Percentiles rank a stretch among this genome's conserved stretches.
phyloP scores from a whole-genome alignment of 768 basidiomycete genomes.

The Mycena alexandri region DNA sequence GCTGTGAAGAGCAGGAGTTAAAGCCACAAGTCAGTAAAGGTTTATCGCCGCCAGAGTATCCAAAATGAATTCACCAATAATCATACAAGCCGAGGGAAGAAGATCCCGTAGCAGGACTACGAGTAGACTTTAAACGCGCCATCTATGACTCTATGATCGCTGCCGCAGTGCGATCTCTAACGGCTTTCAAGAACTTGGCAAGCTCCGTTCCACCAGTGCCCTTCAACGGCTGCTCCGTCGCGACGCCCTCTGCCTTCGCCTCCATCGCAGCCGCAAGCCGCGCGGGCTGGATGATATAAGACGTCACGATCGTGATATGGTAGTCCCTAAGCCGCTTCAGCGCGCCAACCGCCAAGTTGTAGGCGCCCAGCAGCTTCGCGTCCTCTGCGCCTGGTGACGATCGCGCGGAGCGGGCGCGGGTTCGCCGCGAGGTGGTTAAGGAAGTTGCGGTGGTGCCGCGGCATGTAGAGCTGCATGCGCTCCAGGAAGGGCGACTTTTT shows the following conservation, averaged over 20 bases:
- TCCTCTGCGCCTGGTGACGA: constrained; percentile 57
- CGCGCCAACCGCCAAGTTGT: constrained; percentile 73
- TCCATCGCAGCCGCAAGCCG: constrained; percentile 45
- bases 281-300: constrained; percentile 85
- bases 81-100: background rate
- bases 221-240: constrained; percentile 54
- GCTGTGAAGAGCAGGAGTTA: no score
- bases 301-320: constrained; percentile 80
- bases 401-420: constrained; percentile 70
- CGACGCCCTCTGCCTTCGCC: constrained; percentile 31
- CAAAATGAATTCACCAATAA: no score
- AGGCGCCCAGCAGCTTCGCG: constrained; percentile 60
- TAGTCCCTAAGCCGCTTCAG: constrained; percentile 82
- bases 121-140: background rate
- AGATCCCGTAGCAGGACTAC: background rate
- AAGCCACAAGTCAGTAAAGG: no score
- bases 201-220: constrained; percentile 88
- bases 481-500: constrained; percentile 64
- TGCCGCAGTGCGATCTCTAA: constrained; percentile 74
- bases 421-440: constrained; percentile 72
- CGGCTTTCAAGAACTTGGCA: constrained; percentile 80
- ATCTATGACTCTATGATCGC: constrained; percentile 46
- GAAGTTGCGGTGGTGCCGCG: constrained; percentile 83
- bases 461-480: constrained; percentile 88
- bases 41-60: no score